Base-by-base conservation (phyloP, 495 filamentous ascomycete species). In the Amniculicola lignicola region DNA sequence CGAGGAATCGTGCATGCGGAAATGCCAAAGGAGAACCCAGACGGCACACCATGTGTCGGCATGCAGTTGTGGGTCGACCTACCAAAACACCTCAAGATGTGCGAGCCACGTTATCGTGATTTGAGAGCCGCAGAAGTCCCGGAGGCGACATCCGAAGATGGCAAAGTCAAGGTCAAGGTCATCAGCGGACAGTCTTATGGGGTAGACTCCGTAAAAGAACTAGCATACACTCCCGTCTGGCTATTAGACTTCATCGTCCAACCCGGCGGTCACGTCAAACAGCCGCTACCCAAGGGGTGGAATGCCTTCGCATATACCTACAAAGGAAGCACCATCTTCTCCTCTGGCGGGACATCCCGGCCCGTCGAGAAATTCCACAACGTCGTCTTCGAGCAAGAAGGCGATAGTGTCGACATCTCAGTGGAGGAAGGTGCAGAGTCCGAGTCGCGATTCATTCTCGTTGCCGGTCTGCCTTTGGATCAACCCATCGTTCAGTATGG, bases 191-290 rank as follows among this genome's bases (percentile, higher is more conserved):
- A 86, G 62, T 82, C 78, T 24, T 83, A 90, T 59, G 93, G 90
- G 22, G 79, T 92, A 24, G 92, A 96, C 45, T 85, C 80, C 22
- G 83, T 96, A 25, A 80, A 90, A 54, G 93, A 97, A 51, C 68
- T 97, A 28, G 92, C 92, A 2, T 96, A 96, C 65, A 96, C 92
- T 4, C 92, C 92, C 0, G 89, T 97, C 15, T 96, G 93, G 92
- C 73, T 95, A 53, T 70, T 96, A 40, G 92, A 97, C 70, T 74
- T 96, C 39, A 82, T 80, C n/a, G 81, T 98, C 46, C 67, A 81
- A 65, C 88, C 89, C 0, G 92, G 92, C 36, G 88, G 87, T 14
- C 80, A 75, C 44, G 69, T 96, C 40, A 71, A 71, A 37, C 92
- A 96, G 73, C 61, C 75, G 5, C 64, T 98, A 10, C 92, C 93